Evolutionary conservation across 208 protist genomes (phyloP).

Genomic region (Wallacemonas collosoma): DNA sequence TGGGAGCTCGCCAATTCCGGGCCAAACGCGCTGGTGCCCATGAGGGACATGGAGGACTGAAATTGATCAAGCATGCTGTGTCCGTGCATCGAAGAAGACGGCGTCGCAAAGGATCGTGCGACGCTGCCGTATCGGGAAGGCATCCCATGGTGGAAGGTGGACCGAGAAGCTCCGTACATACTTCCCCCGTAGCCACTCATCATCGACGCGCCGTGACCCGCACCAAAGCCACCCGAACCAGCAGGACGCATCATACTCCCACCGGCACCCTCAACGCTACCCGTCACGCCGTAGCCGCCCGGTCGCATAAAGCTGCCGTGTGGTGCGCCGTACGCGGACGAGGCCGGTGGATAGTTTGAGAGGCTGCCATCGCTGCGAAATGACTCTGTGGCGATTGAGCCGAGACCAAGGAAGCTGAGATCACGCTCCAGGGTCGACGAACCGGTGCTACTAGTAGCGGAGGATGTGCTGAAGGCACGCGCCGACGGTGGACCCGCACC

Average conservation of each 20-base stretch:
- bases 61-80: neutral
- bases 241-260: slow-evolving; percentile 3
- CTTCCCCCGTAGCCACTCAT: neutral
- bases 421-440: slow-evolving; percentile 2
- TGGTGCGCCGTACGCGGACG: neutral
- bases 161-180: neutral
- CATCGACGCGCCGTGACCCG: neutral
- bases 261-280: neutral
- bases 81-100: neutral
- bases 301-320: slow-evolving; percentile 8
- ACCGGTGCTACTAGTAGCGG: neutral
- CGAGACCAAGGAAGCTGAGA: slow-evolving; percentile 7
- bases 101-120: neutral
- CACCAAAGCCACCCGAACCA: slow-evolving; percentile 1
- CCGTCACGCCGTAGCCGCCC: neutral
- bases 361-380: neutral
- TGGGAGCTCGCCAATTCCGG: slow-evolving; percentile 4
- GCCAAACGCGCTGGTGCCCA: slow-evolving; percentile 1
- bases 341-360: neutral
- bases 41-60: neutral
- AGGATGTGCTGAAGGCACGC: neutral
- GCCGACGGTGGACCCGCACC: neutral
- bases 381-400: slow-evolving; percentile 1
- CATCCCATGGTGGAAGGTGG: neutral
- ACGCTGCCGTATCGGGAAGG: neutral